These are phyloP conservation scores for Rhizomucor miehei DNA, from an alignment of 371 early-diverging fungal genomes.

Conservation along the genomic window DNA sequence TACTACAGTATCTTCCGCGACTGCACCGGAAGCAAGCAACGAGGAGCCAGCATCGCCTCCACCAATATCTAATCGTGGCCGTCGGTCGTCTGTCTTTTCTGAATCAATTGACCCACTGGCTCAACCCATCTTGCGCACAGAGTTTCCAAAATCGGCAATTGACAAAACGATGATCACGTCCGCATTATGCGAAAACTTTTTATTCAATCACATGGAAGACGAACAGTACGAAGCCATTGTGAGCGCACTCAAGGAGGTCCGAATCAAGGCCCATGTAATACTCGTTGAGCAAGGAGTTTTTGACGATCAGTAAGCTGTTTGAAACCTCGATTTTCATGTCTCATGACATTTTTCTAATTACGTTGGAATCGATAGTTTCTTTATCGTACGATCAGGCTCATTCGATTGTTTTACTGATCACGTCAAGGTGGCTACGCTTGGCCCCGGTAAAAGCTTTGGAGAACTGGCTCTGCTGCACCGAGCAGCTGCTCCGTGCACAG, in stretches of 20 bases:
- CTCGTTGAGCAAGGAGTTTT: constrained; percentile 89
- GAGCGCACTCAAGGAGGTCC: constrained; percentile 79
- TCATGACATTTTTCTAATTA: neutral
- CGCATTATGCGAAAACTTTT: too few relatives aligned
- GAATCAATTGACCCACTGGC: too few relatives aligned
- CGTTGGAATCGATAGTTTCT: constrained; percentile 95
- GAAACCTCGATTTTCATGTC: neutral
- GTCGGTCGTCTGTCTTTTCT: too few relatives aligned
- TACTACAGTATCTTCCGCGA: too few relatives aligned
- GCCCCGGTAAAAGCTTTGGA: constrained; percentile 70
- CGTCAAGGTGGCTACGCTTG: neutral
- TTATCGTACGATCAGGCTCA: constrained; percentile 90
- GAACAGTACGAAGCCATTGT: constrained; percentile 6
- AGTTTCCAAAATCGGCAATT: too few relatives aligned
- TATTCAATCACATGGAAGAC: constrained; percentile 79
- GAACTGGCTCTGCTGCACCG: constrained; percentile 98
- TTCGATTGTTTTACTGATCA: constrained; percentile 78
- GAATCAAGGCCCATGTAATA: constrained; percentile 62
- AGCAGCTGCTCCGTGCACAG: constrained; percentile 93
- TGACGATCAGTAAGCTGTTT: neutral
- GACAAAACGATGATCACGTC: too few relatives aligned
- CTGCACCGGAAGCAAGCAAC: too few relatives aligned
- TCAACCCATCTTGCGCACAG: too few relatives aligned
- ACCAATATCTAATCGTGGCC: too few relatives aligned
- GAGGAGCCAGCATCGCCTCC: too few relatives aligned